Conservation (phyloP, 163 green algal species). For the Scenedesmus sp. region DNA sequence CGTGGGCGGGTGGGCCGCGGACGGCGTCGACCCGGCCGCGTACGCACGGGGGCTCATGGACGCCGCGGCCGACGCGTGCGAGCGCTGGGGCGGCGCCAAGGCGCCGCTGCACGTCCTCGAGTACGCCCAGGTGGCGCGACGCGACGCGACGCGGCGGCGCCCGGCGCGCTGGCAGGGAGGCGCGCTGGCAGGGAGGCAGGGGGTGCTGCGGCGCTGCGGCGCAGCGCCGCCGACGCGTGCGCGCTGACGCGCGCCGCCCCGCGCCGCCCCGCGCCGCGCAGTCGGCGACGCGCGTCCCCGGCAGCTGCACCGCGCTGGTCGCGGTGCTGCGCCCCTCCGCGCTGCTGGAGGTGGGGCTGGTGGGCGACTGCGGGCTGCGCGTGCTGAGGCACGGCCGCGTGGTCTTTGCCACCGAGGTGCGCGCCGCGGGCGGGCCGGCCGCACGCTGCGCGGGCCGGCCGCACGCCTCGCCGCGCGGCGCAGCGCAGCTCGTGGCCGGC, state of each 20-base stretch:
- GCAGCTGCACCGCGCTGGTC: conserved; percentile 69
- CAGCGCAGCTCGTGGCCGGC: too few relatives aligned
- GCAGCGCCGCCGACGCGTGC: too few relatives aligned
- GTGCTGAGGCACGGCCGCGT: conserved; percentile 77
- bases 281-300: conserved; percentile 37
- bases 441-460: neutral
- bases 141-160: too few relatives aligned
- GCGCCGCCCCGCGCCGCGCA: conserved; percentile 24
- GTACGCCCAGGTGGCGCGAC: too few relatives aligned
- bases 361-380: conserved; percentile 88
- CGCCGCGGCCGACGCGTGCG: conserved; percentile 26
- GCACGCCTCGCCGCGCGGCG: too few relatives aligned
- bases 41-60: conserved; percentile 71
- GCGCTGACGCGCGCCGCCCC: too few relatives aligned
- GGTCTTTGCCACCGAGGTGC: conserved; percentile 59
- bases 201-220: too few relatives aligned
- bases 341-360: conserved; percentile 70
- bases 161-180: too few relatives aligned
- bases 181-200: too few relatives aligned
- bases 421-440: conserved; percentile 10
- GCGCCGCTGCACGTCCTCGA: too few relatives aligned
- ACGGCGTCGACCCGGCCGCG: conserved; percentile 83
- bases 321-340: conserved; percentile 41
- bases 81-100: conserved; percentile 1
- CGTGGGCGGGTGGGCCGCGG: conserved; percentile 92